Evolutionary conservation across 2,329 filamentous ascomycete species (phyloP).

Genomic region (Tolypocladium amazonense): DNA sequence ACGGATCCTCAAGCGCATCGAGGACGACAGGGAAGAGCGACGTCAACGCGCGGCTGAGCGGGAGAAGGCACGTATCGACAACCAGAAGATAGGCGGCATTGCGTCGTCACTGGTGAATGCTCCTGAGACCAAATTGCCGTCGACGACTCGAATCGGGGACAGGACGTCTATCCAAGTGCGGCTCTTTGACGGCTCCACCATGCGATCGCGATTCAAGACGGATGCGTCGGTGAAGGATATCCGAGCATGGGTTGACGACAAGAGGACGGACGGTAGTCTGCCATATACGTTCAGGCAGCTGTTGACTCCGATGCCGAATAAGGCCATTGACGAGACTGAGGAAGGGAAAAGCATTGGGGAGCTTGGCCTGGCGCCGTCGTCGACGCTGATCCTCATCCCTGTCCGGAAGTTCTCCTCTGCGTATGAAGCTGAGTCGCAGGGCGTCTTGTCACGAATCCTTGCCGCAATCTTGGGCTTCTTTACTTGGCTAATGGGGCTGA

Average conservation of each 20-base stretch:
- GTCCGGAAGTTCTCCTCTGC: constrained; percentile 38
- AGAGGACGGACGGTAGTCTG: constrained; percentile 41
- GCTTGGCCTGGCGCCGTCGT: constrained; percentile 65
- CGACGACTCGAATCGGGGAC: constrained; percentile 15
- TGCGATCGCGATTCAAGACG: constrained; percentile 62
- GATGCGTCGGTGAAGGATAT: constrained; percentile 56
- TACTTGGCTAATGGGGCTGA: constrained; percentile 22
- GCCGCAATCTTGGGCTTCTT: constrained; percentile 21
- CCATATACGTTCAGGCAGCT: constrained; percentile 83
- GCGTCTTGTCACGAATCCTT: constrained; percentile 18
- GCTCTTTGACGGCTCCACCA: constrained; percentile 72
- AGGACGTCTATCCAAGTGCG: constrained; percentile 60
- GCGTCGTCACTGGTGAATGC: constrained; percentile 18
- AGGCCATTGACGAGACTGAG: constrained; percentile 62
- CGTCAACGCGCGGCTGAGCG: constrained; percentile 43
- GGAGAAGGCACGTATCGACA: constrained; percentile 27
- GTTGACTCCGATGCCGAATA: constrained; percentile 66
- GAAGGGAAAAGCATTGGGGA: constrained; percentile 59
- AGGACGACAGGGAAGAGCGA: constrained; percentile 63
- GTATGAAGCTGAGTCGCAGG: constrained; percentile 21
- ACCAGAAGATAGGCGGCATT: constrained; percentile 16
- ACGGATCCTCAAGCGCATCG: constrained; percentile 63
- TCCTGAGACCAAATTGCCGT: constrained; percentile 20
- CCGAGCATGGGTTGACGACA: constrained; percentile 64
- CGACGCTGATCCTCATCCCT: constrained; percentile 73